Evolutionary conservation across 345 rosid genomes (phyloP).

Genomic region (Melastoma malabathricum): DNA sequence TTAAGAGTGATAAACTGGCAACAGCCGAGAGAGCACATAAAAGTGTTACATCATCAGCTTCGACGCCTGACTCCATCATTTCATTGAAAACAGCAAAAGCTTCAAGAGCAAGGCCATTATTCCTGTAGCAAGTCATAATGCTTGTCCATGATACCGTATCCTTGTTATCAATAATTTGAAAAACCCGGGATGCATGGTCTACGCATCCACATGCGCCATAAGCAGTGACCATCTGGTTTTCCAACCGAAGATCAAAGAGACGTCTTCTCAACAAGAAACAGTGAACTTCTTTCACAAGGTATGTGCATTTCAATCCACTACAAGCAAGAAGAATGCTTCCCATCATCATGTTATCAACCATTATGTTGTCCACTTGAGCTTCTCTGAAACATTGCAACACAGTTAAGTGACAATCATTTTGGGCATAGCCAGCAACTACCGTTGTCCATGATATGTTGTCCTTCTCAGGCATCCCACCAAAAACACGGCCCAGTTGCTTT

Average conservation of each 20-base stretch:
- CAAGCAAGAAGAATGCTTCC: slow-evolving; percentile 63
- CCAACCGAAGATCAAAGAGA: slow-evolving; percentile 42
- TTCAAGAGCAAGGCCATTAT: slow-evolving; percentile 40
- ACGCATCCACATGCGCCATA: slow-evolving; percentile 53
- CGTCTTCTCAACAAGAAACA: slow-evolving; percentile 47
- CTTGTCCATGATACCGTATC: slow-evolving; percentile 88
- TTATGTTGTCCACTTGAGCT: slow-evolving; percentile 27
- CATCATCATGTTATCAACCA: slow-evolving; percentile 55
- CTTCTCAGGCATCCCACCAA: slow-evolving; percentile 34
- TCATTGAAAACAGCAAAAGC: slow-evolving; percentile 33
- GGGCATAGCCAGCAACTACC: slow-evolving; percentile 56
- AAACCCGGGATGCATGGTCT: slow-evolving; percentile 42
- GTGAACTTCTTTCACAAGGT: slow-evolving; percentile 50
- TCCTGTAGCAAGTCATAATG: slow-evolving; percentile 61
- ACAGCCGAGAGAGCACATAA: slow-evolving; percentile 49
- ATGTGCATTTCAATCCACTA: slow-evolving; percentile 26
- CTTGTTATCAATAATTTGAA: slow-evolving; percentile 38
- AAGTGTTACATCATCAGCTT: slow-evolving; percentile 53
- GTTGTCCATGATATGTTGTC: slow-evolving; percentile 86
- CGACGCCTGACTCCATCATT: slow-evolving; percentile 35
- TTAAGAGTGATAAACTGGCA: slow-evolving; percentile 47
- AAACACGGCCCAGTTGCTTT: slow-evolving; percentile 40
- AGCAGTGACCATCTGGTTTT: slow-evolving; percentile 45
- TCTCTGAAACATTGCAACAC: slow-evolving; percentile 39
- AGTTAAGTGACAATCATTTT: slow-evolving; percentile 30